Evolutionary conservation across 495 filamentous ascomycete species (phyloP).

Genomic region (Immersiella caudata): DNA sequence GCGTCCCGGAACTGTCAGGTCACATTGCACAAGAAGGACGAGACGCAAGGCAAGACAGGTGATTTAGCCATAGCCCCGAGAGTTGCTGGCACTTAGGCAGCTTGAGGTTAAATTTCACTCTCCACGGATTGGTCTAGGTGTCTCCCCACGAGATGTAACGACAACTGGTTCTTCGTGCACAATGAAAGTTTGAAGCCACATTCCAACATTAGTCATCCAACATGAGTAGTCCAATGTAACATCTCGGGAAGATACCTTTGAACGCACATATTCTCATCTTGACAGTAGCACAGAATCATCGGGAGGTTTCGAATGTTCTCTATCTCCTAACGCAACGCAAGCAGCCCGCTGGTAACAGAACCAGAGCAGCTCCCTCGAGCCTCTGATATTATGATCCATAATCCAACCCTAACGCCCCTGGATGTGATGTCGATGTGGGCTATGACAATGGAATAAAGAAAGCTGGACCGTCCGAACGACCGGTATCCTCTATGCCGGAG

Average conservation of each 20-base stretch:
- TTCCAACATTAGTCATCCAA: too few relatives aligned
- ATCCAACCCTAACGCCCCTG: constrained; percentile 22
- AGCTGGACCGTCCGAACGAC: not conserved
- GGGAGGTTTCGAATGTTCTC: not conserved
- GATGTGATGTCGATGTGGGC: constrained; percentile 20
- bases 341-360: not conserved
- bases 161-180: too few relatives aligned
- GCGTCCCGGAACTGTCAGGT: too few relatives aligned
- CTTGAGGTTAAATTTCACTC: too few relatives aligned
- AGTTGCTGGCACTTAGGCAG: too few relatives aligned
- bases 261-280: not conserved
- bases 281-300: not conserved
- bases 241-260: not conserved
- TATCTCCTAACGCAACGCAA: constrained; percentile 5
- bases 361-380: not conserved
- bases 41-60: too few relatives aligned
- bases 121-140: too few relatives aligned
- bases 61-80: too few relatives aligned
- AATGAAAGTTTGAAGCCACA: too few relatives aligned
- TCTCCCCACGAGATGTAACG: too few relatives aligned
- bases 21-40: too few relatives aligned
- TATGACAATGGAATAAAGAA: constrained; percentile 18
- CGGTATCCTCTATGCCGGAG: constrained; percentile 17
- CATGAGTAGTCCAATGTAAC: too few relatives aligned
- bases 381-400: constrained; percentile 20